These are phyloP conservation scores for Amaranthus tricolor DNA, from an alignment of 179 eudicot species.

Conservation along the genomic window DNA sequence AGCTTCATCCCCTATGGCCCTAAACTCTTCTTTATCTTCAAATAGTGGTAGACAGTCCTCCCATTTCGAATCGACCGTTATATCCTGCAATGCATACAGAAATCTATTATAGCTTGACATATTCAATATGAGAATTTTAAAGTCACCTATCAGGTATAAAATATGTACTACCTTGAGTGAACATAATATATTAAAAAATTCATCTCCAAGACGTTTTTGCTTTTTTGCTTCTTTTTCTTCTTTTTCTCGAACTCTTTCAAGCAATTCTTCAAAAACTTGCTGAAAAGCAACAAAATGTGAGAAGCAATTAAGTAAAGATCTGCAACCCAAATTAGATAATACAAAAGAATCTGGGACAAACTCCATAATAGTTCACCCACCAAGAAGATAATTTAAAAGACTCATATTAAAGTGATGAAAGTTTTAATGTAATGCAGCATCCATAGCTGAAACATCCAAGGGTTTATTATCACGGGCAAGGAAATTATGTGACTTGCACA, in stretches of 20 bases:
- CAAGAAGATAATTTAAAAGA: neutral
- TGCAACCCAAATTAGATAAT: neutral
- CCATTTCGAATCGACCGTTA: slow-evolving; percentile 67
- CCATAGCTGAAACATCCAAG: too few species aligned
- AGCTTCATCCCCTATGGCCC: slow-evolving; percentile 62
- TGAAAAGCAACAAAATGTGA: slow-evolving; percentile 35
- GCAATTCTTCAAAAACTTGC: slow-evolving; percentile 76
- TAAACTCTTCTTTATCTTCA: slow-evolving; percentile 61
- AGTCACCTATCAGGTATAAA: neutral
- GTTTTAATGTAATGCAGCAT: neutral
- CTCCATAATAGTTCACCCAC: neutral
- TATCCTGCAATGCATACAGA: slow-evolving; percentile 47
- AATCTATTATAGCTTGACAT: slow-evolving; percentile 2
- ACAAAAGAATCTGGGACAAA: neutral
- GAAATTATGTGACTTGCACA: too few species aligned
- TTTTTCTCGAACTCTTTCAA: slow-evolving; percentile 64
- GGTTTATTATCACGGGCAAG: too few species aligned
- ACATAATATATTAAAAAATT: slow-evolving; percentile 56
- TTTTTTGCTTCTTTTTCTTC: slow-evolving; percentile 95
- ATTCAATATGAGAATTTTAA: neutral
- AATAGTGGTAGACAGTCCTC: slow-evolving; percentile 69
- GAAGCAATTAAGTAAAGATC: slow-evolving; percentile 2
- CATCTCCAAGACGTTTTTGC: slow-evolving; percentile 76
- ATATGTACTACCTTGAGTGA: slow-evolving; percentile 61
- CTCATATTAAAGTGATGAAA: neutral